Evolutionary conservation across 371 early-diverging fungal genomes (phyloP).

Genomic region (Actinomortierella ambigua): DNA sequence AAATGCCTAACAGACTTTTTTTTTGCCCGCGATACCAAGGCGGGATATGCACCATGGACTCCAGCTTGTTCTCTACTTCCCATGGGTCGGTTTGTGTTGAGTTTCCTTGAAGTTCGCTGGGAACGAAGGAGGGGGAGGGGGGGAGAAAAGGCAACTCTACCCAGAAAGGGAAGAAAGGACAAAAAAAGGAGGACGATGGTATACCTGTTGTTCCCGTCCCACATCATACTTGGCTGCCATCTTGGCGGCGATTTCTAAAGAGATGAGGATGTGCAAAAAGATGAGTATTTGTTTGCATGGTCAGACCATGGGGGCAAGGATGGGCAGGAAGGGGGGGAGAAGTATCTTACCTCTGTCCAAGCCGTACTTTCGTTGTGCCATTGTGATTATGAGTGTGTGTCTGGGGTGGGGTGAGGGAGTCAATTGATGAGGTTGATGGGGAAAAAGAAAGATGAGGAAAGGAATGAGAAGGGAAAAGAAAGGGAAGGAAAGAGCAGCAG

Average conservation of each 20-base stretch:
- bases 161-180: background rate
- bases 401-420: background rate
- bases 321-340: background rate
- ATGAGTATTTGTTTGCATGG: background rate
- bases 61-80: too few relatives aligned
- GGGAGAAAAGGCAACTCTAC: background rate
- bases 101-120: background rate
- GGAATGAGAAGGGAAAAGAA: slow-evolving; percentile 5
- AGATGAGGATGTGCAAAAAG: background rate
- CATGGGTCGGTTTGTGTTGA: background rate
- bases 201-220: slow-evolving; percentile 54
- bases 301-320: slow-evolving; percentile 1
- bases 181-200: background rate
- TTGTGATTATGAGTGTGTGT: slow-evolving; percentile 14
- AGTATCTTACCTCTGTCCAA: slow-evolving; percentile 41
- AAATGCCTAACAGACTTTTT: too few relatives aligned
- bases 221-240: slow-evolving; percentile 63
- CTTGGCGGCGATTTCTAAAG: slow-evolving; percentile 59
- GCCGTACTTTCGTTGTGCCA: slow-evolving; percentile 34
- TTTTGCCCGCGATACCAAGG: too few relatives aligned
- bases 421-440: background rate
- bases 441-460: slow-evolving; percentile 8
- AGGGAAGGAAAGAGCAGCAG: background rate
- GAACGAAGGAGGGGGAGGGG: background rate
- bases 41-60: too few relatives aligned